Evolutionary conservation across 1,139 yeast species (phyloP), one percentile per base, ranked within the genome.

Genomic region (Casaregolazyma lundiana): DNA sequence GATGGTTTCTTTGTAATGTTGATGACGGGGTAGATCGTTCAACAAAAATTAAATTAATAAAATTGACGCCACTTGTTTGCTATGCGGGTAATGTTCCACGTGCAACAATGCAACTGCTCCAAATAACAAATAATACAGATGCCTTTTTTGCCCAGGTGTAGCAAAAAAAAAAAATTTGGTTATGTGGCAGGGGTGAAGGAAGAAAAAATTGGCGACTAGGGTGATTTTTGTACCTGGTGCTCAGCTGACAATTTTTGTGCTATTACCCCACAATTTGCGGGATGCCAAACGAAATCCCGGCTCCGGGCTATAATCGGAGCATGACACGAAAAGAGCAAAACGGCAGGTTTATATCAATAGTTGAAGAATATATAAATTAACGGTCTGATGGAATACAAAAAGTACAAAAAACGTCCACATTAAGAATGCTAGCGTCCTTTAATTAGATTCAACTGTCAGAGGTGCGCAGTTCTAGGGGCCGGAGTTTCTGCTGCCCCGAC

Each of bases 391-490:
- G n/a, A n/a, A n/a, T n/a, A n/a, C n/a, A n/a, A n/a, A 26, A 26
- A 26, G 13, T 26, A 26, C 32, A 26, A n/a, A n/a, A n/a, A n/a
- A n/a, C n/a, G n/a, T n/a, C n/a, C n/a, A n/a, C n/a, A n/a, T n/a
- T n/a, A n/a, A n/a, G n/a, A n/a, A n/a, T n/a, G n/a, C n/a, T n/a
- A n/a, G n/a, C n/a, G n/a, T n/a, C n/a, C n/a, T n/a, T n/a, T n/a
- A n/a, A n/a, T n/a, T n/a, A n/a, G 29, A 11, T 9, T 26, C 32
- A 26, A 15, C 32, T 26, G 15, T 26, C 32, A 4, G 3, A n/a
- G 15, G 32, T 26, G 13, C 30, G 43, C 6, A 40, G 37, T 20
- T 40, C 43, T 13, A 40, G 20, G 11, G 43, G 43, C 19, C 34
- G 32, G 20, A 40, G 43, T 19, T 40, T 40, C 20, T 29, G 24